phyloP scores from a whole-genome alignment of 352 stramenopile genomes.

The Phytopythium ostracodes region DNA sequence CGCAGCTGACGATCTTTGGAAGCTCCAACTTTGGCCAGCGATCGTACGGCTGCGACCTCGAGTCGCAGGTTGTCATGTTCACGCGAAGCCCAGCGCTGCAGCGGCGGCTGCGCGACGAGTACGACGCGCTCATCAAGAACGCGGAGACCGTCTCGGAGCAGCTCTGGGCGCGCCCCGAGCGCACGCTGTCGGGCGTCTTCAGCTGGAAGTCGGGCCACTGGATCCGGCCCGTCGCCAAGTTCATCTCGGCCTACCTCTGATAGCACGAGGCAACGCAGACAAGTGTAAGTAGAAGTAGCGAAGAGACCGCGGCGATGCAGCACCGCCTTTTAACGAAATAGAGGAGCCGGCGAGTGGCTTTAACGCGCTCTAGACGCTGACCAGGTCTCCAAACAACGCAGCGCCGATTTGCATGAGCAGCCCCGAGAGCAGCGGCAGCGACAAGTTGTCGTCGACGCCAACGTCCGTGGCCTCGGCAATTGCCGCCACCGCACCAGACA shows the following conservation, averaged over 20 bases:
- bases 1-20: conserved; percentile 56
- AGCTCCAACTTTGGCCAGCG: conserved; percentile 81
- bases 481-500: conserved; percentile 29
- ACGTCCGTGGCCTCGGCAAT: conserved; percentile 38
- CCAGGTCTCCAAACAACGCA: too few relatives aligned
- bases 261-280: neutral
- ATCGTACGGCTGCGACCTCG: conserved; percentile 71
- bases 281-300: neutral
- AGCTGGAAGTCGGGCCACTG: conserved; percentile 74
- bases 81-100: conserved; percentile 50
- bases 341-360: neutral
- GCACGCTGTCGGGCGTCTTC: conserved; percentile 49
- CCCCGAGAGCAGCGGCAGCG: conserved; percentile 39
- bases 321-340: neutral
- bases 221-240: conserved; percentile 66
- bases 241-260: conserved; percentile 61
- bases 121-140: conserved; percentile 36
- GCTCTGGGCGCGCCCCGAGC: conserved; percentile 57
- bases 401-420: conserved; percentile 26
- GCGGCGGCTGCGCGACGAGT: conserved; percentile 43
- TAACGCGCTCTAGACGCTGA: neutral
- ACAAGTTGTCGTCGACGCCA: conserved; percentile 56
- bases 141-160: conserved; percentile 57
- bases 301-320: neutral
- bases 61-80: conserved; percentile 70